phyloP scores from a whole-genome alignment of 805 yeast species.

The Peterozyma xylosa region DNA sequence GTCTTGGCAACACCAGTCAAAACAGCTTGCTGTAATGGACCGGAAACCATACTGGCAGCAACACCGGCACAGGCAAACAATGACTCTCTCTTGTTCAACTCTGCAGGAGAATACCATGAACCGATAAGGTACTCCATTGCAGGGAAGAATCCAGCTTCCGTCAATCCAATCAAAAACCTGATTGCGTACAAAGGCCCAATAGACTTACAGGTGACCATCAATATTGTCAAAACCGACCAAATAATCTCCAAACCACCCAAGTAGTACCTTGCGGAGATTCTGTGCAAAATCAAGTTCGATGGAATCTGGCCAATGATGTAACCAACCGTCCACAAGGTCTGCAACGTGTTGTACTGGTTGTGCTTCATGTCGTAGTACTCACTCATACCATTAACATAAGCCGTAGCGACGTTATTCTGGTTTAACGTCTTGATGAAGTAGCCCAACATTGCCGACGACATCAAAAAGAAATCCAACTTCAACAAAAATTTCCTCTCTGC shows the following conservation, averaged over 20 bases:
- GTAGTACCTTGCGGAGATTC: conserved; percentile 33
- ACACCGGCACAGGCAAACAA: conserved; percentile 26
- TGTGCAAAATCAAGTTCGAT: conserved; percentile 33
- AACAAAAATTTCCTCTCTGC: conserved; percentile 24
- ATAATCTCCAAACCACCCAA: conserved; percentile 33
- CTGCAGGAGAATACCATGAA: conserved; percentile 26
- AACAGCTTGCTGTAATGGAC: conserved; percentile 29
- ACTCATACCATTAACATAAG: conserved; percentile 40
- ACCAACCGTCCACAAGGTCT: conserved; percentile 40
- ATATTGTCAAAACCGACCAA: conserved; percentile 35
- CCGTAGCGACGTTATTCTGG: conserved; percentile 33
- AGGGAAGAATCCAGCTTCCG: conserved; percentile 42
- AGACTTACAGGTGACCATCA: conserved; percentile 24
- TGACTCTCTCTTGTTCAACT: conserved; percentile 26
- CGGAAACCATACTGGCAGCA: conserved; percentile 28
- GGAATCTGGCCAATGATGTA: conserved; percentile 46
- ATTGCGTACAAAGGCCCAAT: conserved; percentile 17
- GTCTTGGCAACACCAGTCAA: conserved; percentile 16
- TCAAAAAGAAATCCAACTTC: conserved; percentile 29
- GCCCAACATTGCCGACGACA: conserved; percentile 34
- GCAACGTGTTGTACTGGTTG: conserved; percentile 36
- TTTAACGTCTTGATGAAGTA: conserved; percentile 38
- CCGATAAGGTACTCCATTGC: conserved; percentile 37
- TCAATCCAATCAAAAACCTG: conserved; percentile 32
- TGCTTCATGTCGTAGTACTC: conserved; percentile 32